Evolutionary conservation across 1,284 basidiomycete genomes (phyloP), one percentile per base, ranked within the genome.

Genomic region (Ganoderma multipileum): DNA sequence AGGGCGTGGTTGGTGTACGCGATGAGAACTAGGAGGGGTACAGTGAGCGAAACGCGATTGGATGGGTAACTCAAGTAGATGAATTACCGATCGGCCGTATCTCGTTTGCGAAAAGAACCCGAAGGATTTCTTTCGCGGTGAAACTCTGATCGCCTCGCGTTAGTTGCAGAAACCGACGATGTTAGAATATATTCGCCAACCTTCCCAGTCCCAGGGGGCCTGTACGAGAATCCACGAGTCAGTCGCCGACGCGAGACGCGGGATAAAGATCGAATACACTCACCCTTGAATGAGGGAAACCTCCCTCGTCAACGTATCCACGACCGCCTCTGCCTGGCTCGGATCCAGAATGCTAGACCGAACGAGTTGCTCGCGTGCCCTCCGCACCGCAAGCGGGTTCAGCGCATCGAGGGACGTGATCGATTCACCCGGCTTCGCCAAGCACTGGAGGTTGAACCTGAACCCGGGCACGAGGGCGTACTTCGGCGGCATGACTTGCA

Each of bases 141-240:
- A 83, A 93, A 60, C 87, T 91, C 88, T 90, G 68, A 1, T 12
- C 1, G 23, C 9, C 2, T 26, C 47, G 26, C 50, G 63, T 18
- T 33, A 28, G 33, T 12, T 12, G 5, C 3, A 14, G 33, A 36
- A n/a, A 14, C 33, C 33, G 20, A 38, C 18, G 33, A 33, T 5
- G 5, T 11, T 4, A 8, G 9, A 50, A n/a, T 26, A 2, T 11
- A 20, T 38, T 2, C 20, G 30, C 60, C 16, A 33, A 90, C 89
- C 83, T 93, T 93, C 71, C 92, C 92, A 0, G 91, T 93, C 1
- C 92, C 92, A 5, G 92, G 92, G 39, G 92, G 92, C 42, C 90
- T 91, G 44, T 6, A 3, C 11, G 39, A n/a, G 28, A 33, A 36
- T 9, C 3, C 2, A 0, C 33, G 8, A 1, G n/a, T 58, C 33